Percentiles rank a stretch among this genome's conserved stretches.
Evolutionary conservation across 177 flowering plant species (phyloP).

Genomic region (Vitis hybrid): DNA sequence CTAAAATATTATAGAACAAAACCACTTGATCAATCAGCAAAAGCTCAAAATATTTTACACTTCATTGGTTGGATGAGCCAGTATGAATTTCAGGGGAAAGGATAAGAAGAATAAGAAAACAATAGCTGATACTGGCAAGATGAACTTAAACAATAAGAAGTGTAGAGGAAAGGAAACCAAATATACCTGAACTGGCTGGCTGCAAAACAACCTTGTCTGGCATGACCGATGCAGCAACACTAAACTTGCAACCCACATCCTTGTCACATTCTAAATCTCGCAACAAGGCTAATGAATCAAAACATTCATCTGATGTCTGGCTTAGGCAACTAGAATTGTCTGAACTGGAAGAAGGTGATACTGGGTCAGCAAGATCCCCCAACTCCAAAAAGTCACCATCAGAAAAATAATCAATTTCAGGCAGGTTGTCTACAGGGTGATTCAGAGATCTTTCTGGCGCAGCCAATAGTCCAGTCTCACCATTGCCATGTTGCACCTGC

Average conservation of each 20-base stretch:
- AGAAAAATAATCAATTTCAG: constrained; percentile 11
- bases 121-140: neutral
- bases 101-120: neutral
- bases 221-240: constrained; percentile 13
- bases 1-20: too few relatives aligned
- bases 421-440: constrained; percentile 12
- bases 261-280: constrained; percentile 29
- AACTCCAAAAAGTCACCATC: constrained; percentile 51
- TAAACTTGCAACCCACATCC: constrained; percentile 20
- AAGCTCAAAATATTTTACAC: too few relatives aligned
- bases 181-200: constrained; percentile 39
- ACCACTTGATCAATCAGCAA: too few relatives aligned
- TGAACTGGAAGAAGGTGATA: constrained; percentile 44
- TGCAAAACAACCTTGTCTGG: constrained; percentile 22
- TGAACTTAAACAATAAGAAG: neutral
- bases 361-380: constrained; percentile 41
- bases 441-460: constrained; percentile 4
- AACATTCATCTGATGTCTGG: constrained; percentile 45
- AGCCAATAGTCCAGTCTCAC: constrained; percentile 8
- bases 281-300: constrained; percentile 39
- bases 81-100: too few relatives aligned
- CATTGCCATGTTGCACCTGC: constrained; percentile 27
- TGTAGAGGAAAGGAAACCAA: neutral
- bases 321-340: constrained; percentile 44
- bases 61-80: too few relatives aligned